Conservation (phyloP, 1,139 yeast genomes). For the Saccharomycopsis hybrid region DNA sequence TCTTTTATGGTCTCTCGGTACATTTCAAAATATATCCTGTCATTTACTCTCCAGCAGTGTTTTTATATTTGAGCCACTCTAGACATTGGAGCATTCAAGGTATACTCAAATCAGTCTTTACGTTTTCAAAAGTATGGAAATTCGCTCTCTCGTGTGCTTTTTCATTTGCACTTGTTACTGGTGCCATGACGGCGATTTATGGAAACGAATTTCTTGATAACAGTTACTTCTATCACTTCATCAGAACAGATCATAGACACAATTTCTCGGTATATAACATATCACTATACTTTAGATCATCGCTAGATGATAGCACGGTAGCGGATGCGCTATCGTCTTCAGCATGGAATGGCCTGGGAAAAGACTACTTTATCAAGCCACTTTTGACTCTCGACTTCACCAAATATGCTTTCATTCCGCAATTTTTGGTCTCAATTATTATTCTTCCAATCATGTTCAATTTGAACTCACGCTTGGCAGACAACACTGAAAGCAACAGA, state of each 20-base stretch:
- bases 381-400: slow-evolving; percentile 25
- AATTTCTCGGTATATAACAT: slow-evolving; percentile 87
- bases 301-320: slow-evolving; percentile 25
- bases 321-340: neutral
- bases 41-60: slow-evolving; percentile 60
- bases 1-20: slow-evolving; percentile 67
- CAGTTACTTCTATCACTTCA: slow-evolving; percentile 76
- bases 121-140: slow-evolving; percentile 36
- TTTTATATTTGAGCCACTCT: slow-evolving; percentile 24
- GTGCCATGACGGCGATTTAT: slow-evolving; percentile 54
- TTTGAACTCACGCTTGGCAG: slow-evolving; percentile 29
- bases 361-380: slow-evolving; percentile 15
- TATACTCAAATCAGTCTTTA: slow-evolving; percentile 29
- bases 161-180: slow-evolving; percentile 35
- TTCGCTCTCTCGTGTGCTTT: slow-evolving; percentile 27
- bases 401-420: slow-evolving; percentile 76
- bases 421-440: slow-evolving; percentile 52
- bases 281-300: slow-evolving; percentile 58
- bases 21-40: slow-evolving; percentile 92
- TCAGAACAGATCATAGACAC: slow-evolving; percentile 87
- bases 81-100: slow-evolving; percentile 15
- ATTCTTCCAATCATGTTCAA: slow-evolving; percentile 77
- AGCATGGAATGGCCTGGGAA: neutral
- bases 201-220: slow-evolving; percentile 75
- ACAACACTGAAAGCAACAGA: too few species aligned